Evolutionary conservation across 2,329 filamentous ascomycete species (phyloP).

Genomic region (Clonostachys solani): DNA sequence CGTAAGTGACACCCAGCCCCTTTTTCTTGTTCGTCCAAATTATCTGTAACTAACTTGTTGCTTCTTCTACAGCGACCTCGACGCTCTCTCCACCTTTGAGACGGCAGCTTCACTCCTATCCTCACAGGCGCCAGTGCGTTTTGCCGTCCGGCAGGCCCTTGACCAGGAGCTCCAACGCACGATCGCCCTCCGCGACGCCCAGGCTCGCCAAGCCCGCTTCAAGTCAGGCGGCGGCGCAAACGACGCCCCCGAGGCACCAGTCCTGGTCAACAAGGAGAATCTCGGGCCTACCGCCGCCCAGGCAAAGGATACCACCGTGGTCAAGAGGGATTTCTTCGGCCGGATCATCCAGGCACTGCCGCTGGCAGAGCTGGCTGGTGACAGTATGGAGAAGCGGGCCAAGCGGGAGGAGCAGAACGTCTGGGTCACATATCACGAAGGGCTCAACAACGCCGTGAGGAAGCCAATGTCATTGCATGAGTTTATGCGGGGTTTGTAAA

Average conservation of each 20-base stretch:
- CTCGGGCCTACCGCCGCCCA: constrained; percentile 15
- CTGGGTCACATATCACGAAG: constrained; percentile 89
- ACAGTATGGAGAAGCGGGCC: constrained; percentile 21
- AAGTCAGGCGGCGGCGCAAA: constrained; percentile 37
- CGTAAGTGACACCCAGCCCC: constrained; percentile 51
- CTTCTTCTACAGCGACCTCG: constrained; percentile 52
- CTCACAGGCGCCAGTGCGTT: constrained; percentile 72
- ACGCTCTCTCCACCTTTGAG: constrained; percentile 71
- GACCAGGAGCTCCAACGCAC: constrained; percentile 85
- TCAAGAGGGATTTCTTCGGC: constrained; percentile 85
- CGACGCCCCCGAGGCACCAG: constrained; percentile 4
- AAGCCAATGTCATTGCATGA: constrained; percentile 82
- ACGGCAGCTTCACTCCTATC: constrained; percentile 55
- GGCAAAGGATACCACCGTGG: constrained; percentile 27
- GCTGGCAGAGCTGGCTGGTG: constrained; percentile 34
- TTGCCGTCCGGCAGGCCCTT: constrained; percentile 87
- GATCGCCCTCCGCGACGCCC: constrained; percentile 60
- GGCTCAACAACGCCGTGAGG: constrained; percentile 85
- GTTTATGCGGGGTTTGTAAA: constrained; percentile 62
- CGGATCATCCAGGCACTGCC: constrained; percentile 51
- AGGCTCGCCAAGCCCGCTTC: constrained; percentile 62
- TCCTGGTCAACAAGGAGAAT: constrained; percentile 33
- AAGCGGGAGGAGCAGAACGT: constrained; percentile 54
- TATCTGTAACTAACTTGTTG: constrained; percentile 6
- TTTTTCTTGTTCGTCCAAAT: background rate